Conservation (phyloP, 441 rosid species). For the Euphorbia neoarborescens region DNA sequence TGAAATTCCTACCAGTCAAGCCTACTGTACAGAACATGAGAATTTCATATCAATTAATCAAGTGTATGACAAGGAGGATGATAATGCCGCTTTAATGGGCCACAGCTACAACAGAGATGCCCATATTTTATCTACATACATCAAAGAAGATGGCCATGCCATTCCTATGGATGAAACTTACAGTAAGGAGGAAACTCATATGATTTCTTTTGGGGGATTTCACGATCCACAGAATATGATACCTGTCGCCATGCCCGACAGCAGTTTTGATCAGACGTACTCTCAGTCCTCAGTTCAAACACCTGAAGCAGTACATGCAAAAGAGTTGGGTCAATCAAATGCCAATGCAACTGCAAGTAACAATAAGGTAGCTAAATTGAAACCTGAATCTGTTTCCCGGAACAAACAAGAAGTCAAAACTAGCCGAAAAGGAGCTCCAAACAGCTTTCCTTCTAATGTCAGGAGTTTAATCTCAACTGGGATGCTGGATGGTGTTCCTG, state of each 20-base stretch:
- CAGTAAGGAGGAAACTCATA: slow-evolving; percentile 40
- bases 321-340: slow-evolving; percentile 27
- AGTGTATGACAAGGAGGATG: slow-evolving; percentile 32
- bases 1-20: slow-evolving; percentile 34
- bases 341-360: slow-evolving; percentile 23
- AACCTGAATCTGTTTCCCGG: slow-evolving; percentile 35
- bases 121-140: slow-evolving; percentile 37
- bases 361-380: slow-evolving; percentile 25
- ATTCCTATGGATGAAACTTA: slow-evolving; percentile 29
- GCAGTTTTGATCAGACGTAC: slow-evolving; percentile 36
- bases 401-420: slow-evolving; percentile 41
- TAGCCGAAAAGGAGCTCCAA: slow-evolving; percentile 43
- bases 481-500: slow-evolving; percentile 74
- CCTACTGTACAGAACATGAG: slow-evolving; percentile 28
- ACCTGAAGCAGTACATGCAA: slow-evolving; percentile 24
- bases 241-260: slow-evolving; percentile 31
- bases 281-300: slow-evolving; percentile 27
- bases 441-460: slow-evolving; percentile 70
- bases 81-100: slow-evolving; percentile 40
- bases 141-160: slow-evolving; percentile 29
- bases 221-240: slow-evolving; percentile 47
- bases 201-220: slow-evolving; percentile 55
- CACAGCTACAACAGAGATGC: slow-evolving; percentile 41
- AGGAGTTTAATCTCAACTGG: slow-evolving; percentile 75
- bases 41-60: slow-evolving; percentile 32